Evolutionary conservation across 2,329 filamentous ascomycete species (phyloP).

Genomic region (Emydomyces testavorans): DNA sequence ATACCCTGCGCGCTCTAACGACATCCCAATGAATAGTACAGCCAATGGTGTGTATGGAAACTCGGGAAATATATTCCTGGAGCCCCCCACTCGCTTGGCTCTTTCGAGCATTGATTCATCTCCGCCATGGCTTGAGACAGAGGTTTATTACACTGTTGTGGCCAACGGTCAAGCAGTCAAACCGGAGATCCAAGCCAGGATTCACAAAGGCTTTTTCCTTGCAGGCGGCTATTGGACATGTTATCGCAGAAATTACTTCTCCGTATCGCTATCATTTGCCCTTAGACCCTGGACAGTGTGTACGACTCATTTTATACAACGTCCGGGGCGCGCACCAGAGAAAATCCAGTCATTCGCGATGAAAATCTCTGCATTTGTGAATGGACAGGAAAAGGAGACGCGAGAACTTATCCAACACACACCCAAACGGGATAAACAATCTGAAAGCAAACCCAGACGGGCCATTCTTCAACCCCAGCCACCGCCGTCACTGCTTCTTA

Average conservation of each 20-base stretch:
- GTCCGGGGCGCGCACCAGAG: constrained; percentile 36
- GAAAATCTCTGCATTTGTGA: constrained; percentile 71
- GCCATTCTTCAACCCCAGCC: constrained; percentile 56
- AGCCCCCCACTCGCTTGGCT: constrained; percentile 22
- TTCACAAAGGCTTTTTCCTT: constrained; percentile 82
- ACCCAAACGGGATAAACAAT: constrained; percentile 80
- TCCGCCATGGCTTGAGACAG: constrained; percentile 36
- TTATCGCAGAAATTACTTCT: constrained; percentile 84
- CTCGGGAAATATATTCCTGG: constrained; percentile 18
- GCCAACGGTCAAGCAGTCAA: constrained; percentile 41
- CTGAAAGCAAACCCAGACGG: constrained; percentile 60
- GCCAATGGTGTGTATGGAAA: constrained; percentile 25
- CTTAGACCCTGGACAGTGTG: constrained; percentile 50
- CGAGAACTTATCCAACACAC: constrained; percentile 86
- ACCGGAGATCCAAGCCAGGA: constrained; percentile 63
- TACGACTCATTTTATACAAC: constrained; percentile 47
- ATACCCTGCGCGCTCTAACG: constrained; percentile 26
- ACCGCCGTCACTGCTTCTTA: constrained; percentile 36
- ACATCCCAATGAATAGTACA: constrained; percentile 25
- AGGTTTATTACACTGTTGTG: constrained; percentile 27
- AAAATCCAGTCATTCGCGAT: constrained; percentile 67
- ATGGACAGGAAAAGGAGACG: constrained; percentile 60
- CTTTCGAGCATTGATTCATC: constrained; percentile 28
- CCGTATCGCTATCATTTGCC: constrained; percentile 67
- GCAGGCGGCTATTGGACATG: constrained; percentile 80